Conservation (phyloP, 345 rosid genomes). For the Hirschfeldia incana region DNA sequence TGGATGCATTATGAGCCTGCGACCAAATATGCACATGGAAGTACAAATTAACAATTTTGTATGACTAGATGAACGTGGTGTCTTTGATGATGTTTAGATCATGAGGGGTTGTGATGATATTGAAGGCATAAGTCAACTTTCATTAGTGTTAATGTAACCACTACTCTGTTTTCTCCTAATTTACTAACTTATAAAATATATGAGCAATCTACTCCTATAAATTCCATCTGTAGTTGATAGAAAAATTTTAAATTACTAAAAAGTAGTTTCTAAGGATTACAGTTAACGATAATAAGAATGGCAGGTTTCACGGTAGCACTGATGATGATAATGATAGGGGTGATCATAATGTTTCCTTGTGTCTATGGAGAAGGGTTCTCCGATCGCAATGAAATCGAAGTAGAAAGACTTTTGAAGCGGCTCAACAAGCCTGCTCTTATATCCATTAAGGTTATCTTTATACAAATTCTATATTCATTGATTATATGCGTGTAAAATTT, state of each 20-base stretch:
- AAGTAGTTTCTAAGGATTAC: not conserved
- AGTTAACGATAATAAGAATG: not conserved
- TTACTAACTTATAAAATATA: not conserved
- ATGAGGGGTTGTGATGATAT: not conserved
- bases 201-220: slow-evolving; percentile 25
- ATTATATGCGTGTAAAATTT: not conserved
- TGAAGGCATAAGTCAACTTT: slow-evolving; percentile 17
- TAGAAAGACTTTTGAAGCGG: slow-evolving; percentile 52
- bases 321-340: not conserved
- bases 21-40: not conserved
- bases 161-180: not conserved
- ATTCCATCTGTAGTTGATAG: not conserved
- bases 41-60: not conserved
- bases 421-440: slow-evolving; percentile 61
- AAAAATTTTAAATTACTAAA: not conserved
- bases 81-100: not conserved
- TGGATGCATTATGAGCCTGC: not conserved
- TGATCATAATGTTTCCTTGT: too few species aligned
- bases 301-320: not conserved
- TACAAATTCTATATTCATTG: not conserved
- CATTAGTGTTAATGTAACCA: not conserved
- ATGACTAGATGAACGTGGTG: not conserved
- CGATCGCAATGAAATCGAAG: slow-evolving; percentile 18
- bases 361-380: not conserved
- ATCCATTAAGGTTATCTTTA: slow-evolving; percentile 32